These are phyloP conservation scores for Claviceps cyperi DNA, from an alignment of 2,329 filamentous ascomycete genomes.

Conservation along the genomic window DNA sequence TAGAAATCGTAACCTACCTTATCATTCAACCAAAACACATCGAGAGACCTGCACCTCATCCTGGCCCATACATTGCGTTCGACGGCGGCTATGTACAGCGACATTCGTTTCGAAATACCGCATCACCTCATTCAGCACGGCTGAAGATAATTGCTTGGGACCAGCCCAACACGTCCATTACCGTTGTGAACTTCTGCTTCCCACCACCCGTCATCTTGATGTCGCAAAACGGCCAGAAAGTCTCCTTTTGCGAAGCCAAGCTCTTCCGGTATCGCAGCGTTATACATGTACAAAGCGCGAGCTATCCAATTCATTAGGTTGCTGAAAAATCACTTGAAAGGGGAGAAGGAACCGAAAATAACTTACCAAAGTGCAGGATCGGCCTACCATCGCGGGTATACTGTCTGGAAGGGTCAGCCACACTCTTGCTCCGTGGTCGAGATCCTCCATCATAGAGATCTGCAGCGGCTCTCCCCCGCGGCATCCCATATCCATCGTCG, in stretches of 20 bases:
- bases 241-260: conserved; percentile 87
- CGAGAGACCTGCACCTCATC: not conserved
- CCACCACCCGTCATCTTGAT: conserved; percentile 99
- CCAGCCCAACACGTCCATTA: conserved; percentile 43
- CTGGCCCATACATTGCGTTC: conserved; percentile 1
- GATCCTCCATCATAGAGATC: conserved; percentile 40
- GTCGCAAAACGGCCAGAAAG: conserved; percentile 69
- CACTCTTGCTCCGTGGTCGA: conserved; percentile 62
- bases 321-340: not conserved
- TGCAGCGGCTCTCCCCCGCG: conserved; percentile 38
- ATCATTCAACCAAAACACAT: not conserved
- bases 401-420: conserved; percentile 68
- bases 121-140: conserved; percentile 21
- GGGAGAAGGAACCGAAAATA: conserved; percentile 9
- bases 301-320: conserved; percentile 36
- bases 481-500: conserved; percentile 45
- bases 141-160: conserved; percentile 55
- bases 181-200: conserved; percentile 80
- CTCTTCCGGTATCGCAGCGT: conserved; percentile 89
- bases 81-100: conserved; percentile 1
- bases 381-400: conserved; percentile 75
- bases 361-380: conserved; percentile 89
- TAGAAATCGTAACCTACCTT: not conserved
- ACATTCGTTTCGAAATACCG: not conserved
- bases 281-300: conserved; percentile 85